These are phyloP conservation scores for Blastobotrys capitulatus DNA, from an alignment of 1,139 yeast genomes.

Conservation along the genomic window DNA sequence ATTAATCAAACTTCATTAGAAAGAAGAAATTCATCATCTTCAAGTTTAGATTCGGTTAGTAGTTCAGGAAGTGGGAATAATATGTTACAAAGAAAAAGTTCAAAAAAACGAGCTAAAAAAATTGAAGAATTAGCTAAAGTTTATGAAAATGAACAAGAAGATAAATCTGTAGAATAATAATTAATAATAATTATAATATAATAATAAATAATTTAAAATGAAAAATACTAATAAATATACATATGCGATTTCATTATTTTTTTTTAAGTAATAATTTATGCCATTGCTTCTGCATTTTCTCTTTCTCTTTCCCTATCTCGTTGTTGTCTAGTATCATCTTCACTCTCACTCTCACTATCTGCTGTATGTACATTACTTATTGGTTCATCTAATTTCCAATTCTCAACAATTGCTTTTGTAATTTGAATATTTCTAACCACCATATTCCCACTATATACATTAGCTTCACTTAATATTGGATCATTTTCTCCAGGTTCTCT, in stretches of 20 bases:
- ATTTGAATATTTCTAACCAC: constrained; percentile 21
- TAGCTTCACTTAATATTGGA: constrained; percentile 1
- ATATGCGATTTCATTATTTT: background rate
- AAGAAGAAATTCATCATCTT: background rate
- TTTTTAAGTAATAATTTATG: background rate
- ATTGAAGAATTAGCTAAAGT: constrained; percentile 4
- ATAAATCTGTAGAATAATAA: background rate
- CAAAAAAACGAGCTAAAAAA: background rate
- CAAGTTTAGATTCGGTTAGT: background rate
- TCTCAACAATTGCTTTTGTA: constrained; percentile 7
- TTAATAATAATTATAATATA: background rate
- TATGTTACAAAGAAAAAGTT: background rate
- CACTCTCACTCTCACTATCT: background rate
- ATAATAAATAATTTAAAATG: background rate
- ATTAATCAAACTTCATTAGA: background rate
- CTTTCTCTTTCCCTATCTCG: background rate
- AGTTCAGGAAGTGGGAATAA: background rate
- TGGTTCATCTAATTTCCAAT: constrained; percentile 9
- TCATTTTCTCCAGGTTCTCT: background rate
- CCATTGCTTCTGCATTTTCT: background rate
- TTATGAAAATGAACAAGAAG: background rate
- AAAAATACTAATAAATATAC: background rate
- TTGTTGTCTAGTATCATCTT: background rate
- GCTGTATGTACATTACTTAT: background rate
- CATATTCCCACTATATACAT: constrained; percentile 22